Conservation (phyloP, 2,329 filamentous ascomycete genomes). For the Hymenotorrendiella dingleyae region DNA sequence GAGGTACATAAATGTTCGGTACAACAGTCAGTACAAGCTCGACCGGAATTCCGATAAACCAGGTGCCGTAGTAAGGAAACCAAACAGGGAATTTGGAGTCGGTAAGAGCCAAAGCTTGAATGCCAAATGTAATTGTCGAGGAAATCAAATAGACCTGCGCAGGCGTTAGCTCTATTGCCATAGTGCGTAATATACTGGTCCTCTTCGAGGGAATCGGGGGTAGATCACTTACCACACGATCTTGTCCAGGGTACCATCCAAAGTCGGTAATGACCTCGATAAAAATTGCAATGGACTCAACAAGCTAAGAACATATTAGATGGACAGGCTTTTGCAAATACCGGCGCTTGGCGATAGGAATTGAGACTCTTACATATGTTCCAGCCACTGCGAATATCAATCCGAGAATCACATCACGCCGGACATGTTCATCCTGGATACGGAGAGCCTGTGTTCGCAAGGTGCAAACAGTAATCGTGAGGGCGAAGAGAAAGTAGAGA, state of each 20-base stretch:
- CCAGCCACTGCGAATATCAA: conserved; percentile 32
- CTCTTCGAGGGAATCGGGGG: not conserved
- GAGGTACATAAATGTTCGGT: conserved; percentile 22
- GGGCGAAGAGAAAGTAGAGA: conserved; percentile 49
- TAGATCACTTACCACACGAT: conserved; percentile 27
- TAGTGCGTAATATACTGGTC: not conserved
- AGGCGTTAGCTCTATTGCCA: not conserved
- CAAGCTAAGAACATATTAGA: conserved; percentile 30
- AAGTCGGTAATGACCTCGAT: conserved; percentile 17
- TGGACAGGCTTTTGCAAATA: no score
- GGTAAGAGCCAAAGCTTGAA: conserved; percentile 50
- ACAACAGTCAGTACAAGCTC: conserved; percentile 45
- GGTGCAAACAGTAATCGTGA: conserved; percentile 45
- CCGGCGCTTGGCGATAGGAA: no score
- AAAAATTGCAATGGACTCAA: conserved; percentile 26
- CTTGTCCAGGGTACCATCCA: conserved; percentile 23
- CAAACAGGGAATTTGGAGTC: conserved; percentile 47
- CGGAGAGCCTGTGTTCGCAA: conserved; percentile 41
- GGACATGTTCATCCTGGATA: conserved; percentile 33
- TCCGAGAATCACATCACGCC: conserved; percentile 38
- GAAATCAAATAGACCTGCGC: conserved; percentile 50
- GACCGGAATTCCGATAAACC: conserved; percentile 50
- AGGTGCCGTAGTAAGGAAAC: conserved; percentile 59
- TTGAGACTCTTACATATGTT: conserved; percentile 37
- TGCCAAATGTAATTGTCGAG: conserved; percentile 57